Evolutionary conservation across 1,284 basidiomycete species (phyloP), one percentile per base, ranked within the genome.

Genomic region (Ustanciosporium gigantosporum): DNA sequence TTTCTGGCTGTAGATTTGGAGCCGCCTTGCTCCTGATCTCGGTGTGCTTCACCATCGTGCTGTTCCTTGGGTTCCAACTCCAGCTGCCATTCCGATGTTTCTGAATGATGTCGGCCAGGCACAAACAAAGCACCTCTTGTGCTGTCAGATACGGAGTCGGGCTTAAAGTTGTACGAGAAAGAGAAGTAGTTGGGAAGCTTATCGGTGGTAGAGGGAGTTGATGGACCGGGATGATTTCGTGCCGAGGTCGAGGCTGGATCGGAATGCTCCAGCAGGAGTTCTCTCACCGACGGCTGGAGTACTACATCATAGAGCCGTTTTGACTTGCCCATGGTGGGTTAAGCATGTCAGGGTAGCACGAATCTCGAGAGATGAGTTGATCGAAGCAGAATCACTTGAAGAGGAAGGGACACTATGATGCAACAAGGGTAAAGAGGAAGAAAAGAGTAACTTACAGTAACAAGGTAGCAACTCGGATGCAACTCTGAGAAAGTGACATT

Each of bases 131-230:
- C 55, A 16, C 55, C 60, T 13, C 25, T 39, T n/a, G 25, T 45
- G 44, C 53, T 53, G 6, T 58, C 53, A 16, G 52, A 41, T 0
- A 50, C 45, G 5, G 55, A 58, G 35, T 64, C 55, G 2, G 60
- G 60, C 46, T 64, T 64, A 47, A 64, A 64, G 46, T 64, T 64
- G 46, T 58, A 64, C 41, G 48, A 53, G 16, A 64, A 31, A 1
- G 60, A 46, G 8, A 58, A 48, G 34, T 50, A 48, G 35, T 25
- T 39, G 3, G 55, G 46, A 17, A 46, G 45, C 16, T 38, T n/a
- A 21, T n/a, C 25, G 29, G 15, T 34, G 32, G 27, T 29, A n/a
- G 27, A 29, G 15, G n/a, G n/a, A n/a, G n/a, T n/a, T n/a, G n/a
- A n/a, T n/a, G n/a, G n/a, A n/a, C n/a, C n/a, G n/a, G n/a, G n/a